These are phyloP conservation scores for Coix lacrymajobi DNA, from an alignment of 176 grass and related monocot species.

Conservation along the genomic window DNA sequence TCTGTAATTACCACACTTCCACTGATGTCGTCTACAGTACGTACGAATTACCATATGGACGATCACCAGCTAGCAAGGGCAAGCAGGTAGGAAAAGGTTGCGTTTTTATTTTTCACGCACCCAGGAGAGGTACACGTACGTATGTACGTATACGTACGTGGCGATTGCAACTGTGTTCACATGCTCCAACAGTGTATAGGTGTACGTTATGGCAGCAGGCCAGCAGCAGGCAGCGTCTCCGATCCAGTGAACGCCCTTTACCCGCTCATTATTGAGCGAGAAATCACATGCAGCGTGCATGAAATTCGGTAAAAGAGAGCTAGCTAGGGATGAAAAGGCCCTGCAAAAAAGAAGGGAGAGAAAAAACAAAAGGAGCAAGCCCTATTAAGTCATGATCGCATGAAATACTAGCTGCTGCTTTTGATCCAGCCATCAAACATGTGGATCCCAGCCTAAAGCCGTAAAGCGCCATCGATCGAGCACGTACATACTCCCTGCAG, in stretches of 20 bases:
- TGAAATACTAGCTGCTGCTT: conserved; percentile 3
- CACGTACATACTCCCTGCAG: conserved; percentile 16
- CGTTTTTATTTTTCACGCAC: background rate
- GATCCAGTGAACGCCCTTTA: background rate
- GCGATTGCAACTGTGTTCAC: conserved; percentile 20
- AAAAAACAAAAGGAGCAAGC: background rate
- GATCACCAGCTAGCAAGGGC: background rate
- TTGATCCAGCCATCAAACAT: conserved; percentile 34
- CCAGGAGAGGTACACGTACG: background rate
- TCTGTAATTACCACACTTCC: background rate
- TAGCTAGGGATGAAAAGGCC: conserved; percentile 5
- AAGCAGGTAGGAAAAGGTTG: background rate
- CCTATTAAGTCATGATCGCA: background rate
- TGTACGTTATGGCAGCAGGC: background rate
- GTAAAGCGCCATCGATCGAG: conserved; percentile 18
- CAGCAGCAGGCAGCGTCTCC: too few species aligned
- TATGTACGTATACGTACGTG: background rate
- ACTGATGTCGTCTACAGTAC: background rate
- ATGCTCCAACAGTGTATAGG: background rate
- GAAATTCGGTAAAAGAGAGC: conserved; percentile 14
- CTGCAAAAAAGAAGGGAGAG: background rate
- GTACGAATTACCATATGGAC: background rate
- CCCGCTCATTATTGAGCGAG: background rate
- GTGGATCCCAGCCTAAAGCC: conserved; percentile 38
- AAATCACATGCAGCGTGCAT: background rate